These are phyloP conservation scores for Vinca minor DNA, from an alignment of 257 asterid species.

Conservation along the genomic window DNA sequence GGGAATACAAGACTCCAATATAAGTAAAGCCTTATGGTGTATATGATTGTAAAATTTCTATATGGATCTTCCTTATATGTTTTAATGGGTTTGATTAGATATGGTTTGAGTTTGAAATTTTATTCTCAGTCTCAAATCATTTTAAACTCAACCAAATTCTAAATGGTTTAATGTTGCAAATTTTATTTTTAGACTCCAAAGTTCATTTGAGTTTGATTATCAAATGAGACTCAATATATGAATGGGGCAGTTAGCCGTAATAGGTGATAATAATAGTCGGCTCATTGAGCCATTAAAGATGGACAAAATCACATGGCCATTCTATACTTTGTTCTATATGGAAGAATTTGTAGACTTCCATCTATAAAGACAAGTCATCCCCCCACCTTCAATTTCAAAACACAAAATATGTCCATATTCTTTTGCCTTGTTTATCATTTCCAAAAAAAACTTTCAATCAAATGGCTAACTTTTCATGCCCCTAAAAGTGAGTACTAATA, in stretches of 20 bases:
- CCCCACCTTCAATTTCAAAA: background rate
- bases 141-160: too few species aligned
- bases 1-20: background rate
- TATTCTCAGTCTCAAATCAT: too few species aligned
- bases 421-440: background rate
- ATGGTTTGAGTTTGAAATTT: too few species aligned
- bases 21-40: background rate
- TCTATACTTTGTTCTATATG: slow-evolving; percentile 9
- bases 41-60: too few species aligned
- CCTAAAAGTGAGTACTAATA: background rate
- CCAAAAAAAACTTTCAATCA: background rate
- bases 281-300: slow-evolving; percentile 10
- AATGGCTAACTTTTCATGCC: slow-evolving; percentile 1
- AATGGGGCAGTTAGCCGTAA: slow-evolving; percentile 8
- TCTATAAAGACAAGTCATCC: background rate
- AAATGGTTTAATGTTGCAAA: too few species aligned
- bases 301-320: slow-evolving; percentile 15
- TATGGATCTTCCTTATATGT: slow-evolving; percentile 5
- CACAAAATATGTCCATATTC: background rate
- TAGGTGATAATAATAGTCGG: slow-evolving; percentile 1
- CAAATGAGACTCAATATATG: too few species aligned
- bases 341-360: background rate
- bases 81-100: too few species aligned
- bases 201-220: too few species aligned
- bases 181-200: too few species aligned